Percentiles rank a stretch among this genome's conserved stretches.
Evolutionary conservation across 2,329 filamentous ascomycete species (phyloP).

Genomic region (Xylaria arbuscula): DNA sequence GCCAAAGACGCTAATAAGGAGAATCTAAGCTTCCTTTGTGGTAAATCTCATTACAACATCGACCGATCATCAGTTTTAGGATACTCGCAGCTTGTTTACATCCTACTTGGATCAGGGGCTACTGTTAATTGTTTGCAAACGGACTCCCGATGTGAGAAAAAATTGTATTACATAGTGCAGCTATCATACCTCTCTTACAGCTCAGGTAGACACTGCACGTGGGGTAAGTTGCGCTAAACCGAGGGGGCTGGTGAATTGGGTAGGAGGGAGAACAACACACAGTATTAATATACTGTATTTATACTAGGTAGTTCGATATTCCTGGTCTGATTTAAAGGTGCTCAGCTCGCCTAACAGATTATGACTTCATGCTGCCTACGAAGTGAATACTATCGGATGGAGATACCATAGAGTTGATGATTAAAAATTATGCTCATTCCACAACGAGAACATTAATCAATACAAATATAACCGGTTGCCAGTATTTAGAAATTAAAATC

Average conservation of each 20-base stretch:
- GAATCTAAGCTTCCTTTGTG: constrained; percentile 11
- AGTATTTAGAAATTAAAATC: not conserved
- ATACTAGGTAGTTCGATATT: not conserved
- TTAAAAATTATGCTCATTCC: not conserved
- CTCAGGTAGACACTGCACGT: not conserved
- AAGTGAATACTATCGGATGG: not conserved
- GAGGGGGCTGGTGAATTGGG: constrained; percentile 29
- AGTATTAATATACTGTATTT: constrained; percentile 8
- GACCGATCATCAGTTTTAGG: constrained; percentile 7
- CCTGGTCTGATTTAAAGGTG: constrained; percentile 1
- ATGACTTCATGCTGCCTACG: not conserved
- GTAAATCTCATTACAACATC: constrained; percentile 19
- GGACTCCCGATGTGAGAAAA: not conserved
- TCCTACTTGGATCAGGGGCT: constrained; percentile 16
- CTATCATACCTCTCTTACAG: not conserved
- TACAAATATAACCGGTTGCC: too few relatives aligned
- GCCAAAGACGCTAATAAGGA: constrained; percentile 45
- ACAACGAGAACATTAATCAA: not conserved
- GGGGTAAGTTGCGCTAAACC: not conserved
- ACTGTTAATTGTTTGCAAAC: constrained; percentile 13
- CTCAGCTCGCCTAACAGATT: not conserved
- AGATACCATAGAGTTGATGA: not conserved
- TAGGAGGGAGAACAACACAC: not conserved
- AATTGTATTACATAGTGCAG: not conserved
- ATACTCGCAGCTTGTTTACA: constrained; percentile 15